Evolutionary conservation across 208 protist species (phyloP).

Genomic region (Strigomonas oncopelti): DNA sequence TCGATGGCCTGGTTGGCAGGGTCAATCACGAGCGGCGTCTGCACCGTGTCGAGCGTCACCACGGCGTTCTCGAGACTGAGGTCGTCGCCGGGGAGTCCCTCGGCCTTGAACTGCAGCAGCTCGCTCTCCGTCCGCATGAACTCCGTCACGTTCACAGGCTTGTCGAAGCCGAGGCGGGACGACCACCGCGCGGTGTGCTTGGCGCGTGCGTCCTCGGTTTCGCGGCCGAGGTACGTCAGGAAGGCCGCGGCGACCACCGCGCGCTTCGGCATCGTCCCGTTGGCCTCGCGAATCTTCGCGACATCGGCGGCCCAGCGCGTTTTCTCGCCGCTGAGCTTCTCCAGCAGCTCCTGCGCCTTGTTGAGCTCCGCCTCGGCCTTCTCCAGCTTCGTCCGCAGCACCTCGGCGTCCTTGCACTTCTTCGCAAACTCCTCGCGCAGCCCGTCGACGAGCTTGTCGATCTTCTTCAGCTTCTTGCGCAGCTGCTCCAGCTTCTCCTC

Average conservation of each 20-base stretch:
- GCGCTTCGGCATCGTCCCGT: slow-evolving; percentile 75
- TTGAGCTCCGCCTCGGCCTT: slow-evolving; percentile 87
- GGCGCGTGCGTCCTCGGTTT: slow-evolving; percentile 81
- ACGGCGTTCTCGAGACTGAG: slow-evolving; percentile 96
- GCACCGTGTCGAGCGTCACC: slow-evolving; percentile 84
- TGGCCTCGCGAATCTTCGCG: slow-evolving; percentile 51
- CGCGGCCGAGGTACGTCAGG: slow-evolving; percentile 89
- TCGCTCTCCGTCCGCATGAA: slow-evolving; percentile 95
- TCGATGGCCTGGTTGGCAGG: slow-evolving; percentile 90
- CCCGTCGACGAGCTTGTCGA: slow-evolving; percentile 80
- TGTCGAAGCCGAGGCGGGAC: slow-evolving; percentile 39
- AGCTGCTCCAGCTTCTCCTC: slow-evolving; percentile 75
- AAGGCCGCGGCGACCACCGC: slow-evolving; percentile 88
- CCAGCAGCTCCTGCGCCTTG: slow-evolving; percentile 90
- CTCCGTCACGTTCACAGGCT: slow-evolving; percentile 37
- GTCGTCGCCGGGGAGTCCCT: slow-evolving; percentile 93
- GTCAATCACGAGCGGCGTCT: slow-evolving; percentile 95
- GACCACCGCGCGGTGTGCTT: slow-evolving; percentile 79
- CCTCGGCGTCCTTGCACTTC: slow-evolving; percentile 93
- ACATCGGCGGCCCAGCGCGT: slow-evolving; percentile 90
- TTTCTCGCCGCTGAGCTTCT: slow-evolving; percentile 94
- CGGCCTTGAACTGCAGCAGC: slow-evolving; percentile 92
- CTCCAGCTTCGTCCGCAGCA: slow-evolving; percentile 79
- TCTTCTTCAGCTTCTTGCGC: slow-evolving; percentile 83
- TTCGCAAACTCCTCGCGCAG: slow-evolving; percentile 79